Conservation (phyloP, 257 asterid species). For the Gentiana dahurica region DNA sequence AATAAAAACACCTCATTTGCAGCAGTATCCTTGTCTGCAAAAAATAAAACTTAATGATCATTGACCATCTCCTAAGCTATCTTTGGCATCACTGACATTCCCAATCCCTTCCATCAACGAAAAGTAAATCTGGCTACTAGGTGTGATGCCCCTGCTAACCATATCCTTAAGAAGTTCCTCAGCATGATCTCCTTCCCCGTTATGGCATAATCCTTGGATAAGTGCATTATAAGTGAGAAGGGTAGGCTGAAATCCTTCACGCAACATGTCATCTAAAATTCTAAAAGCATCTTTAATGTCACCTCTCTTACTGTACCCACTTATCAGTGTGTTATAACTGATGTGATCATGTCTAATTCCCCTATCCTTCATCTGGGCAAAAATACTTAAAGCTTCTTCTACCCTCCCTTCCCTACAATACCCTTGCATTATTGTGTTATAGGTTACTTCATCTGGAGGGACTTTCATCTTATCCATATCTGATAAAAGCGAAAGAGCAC, state of each 20-base stretch:
- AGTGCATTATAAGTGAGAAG: conserved; percentile 41
- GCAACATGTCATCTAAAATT: conserved; percentile 34
- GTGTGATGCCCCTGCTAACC: conserved; percentile 44
- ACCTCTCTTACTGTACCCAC: conserved; percentile 44
- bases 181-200: conserved; percentile 24
- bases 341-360: conserved; percentile 40
- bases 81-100: conserved; percentile 8
- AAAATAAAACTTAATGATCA: no score
- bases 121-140: conserved; percentile 42
- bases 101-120: conserved; percentile 36
- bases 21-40: no score
- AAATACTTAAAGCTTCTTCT: conserved; percentile 35
- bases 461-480: conserved; percentile 42
- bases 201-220: conserved; percentile 38
- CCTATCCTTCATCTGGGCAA: conserved; percentile 30
- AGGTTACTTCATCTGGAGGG: conserved; percentile 43
- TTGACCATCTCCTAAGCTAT: no score
- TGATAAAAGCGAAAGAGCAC: conserved; percentile 26
- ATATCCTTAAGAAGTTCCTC: conserved; percentile 52
- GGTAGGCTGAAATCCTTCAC: conserved; percentile 29
- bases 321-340: conserved; percentile 36
- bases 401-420: conserved; percentile 39
- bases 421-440: conserved; percentile 41
- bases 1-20: no score
- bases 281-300: conserved; percentile 28